Percentiles rank a stretch among this genome's conserved stretches.
These are phyloP conservation scores for Pseudofabraea citricarpa DNA, from an alignment of 2,329 filamentous ascomycete genomes.

Conservation along the genomic window DNA sequence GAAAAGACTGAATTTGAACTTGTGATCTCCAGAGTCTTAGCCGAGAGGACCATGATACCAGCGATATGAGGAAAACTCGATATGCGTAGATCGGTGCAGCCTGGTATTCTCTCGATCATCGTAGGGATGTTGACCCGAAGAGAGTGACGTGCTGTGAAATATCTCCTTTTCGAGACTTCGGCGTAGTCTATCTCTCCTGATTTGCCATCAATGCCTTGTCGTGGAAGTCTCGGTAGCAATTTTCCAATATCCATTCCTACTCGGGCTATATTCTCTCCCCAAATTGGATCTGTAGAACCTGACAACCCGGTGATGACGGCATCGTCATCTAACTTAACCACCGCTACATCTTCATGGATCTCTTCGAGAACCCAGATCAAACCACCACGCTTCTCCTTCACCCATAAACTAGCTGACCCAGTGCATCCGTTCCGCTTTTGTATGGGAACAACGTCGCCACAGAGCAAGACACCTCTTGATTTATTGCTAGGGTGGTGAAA, in stretches of 20 bases:
- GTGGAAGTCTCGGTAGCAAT: constrained; percentile 78
- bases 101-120: constrained; percentile 68
- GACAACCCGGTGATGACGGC: constrained; percentile 65
- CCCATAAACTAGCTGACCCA: constrained; percentile 93
- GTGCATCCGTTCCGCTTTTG: constrained; percentile 90
- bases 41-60: constrained; percentile 89
- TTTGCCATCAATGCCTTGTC: constrained; percentile 64
- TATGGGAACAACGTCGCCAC: constrained; percentile 97
- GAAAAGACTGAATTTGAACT: constrained; percentile 96
- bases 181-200: constrained; percentile 75
- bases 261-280: constrained; percentile 66
- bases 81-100: constrained; percentile 69
- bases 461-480: constrained; percentile 84
- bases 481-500: constrained; percentile 61
- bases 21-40: constrained; percentile 70
- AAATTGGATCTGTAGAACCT: constrained; percentile 81
- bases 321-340: constrained; percentile 70
- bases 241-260: constrained; percentile 70
- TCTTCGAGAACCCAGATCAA: constrained; percentile 98
- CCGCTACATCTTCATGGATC: constrained; percentile 89
- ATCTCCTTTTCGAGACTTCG: constrained; percentile 64
- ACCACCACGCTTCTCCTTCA: constrained; percentile 92
- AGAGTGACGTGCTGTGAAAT: constrained; percentile 80
- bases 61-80: constrained; percentile 97
- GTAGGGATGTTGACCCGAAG: constrained; percentile 79